Base-by-base conservation (phyloP, 805 yeast species). In the Tanozyma kutaoensis region DNA sequence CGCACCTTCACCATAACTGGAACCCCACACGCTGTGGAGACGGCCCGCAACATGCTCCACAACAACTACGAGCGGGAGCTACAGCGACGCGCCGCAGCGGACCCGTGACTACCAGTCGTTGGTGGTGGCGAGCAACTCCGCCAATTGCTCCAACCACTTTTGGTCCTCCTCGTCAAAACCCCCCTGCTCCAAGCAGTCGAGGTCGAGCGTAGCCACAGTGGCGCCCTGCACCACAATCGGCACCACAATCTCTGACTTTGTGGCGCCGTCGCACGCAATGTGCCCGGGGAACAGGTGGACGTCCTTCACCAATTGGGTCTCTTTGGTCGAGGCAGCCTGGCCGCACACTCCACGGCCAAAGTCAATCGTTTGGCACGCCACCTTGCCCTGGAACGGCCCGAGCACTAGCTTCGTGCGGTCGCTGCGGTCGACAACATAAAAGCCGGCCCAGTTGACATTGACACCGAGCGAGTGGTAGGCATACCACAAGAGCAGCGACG, bases 331-430 rank as follows among this genome's bases (percentile, higher is more conserved):
- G 0, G 93, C 95, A 2, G 95, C 93, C 1, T 69, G 56, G 4
- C 98, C 97, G 55, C 97, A 91, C 1, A 88, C 97, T 10, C 98
- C 98, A 32, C 55, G 63, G 4, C 95, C 95, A 27, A 77, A 56
- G 30, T 56, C 44, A 31, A 88, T 91, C 15, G 56, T 55, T 50
- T 91, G 97, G 43, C 98, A 88, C 0, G 97, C 97, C 3, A 88
- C 96, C 49, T 84, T 84, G 4, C 98, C 98, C 50, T 82, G 93
- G 50, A 88, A 88, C 10, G 98, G 98, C 1, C 93, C 98, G 21
- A 88, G 57, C 14, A 81, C 62, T 27, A 91, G 57, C 41, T 66
- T 72, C 1, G 46, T 25, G 1, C 39, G 25, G n/a, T 17, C 25
- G 15, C 43, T 47, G 9, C 46, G 42, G 28, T 69, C 63, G 12